Conservation (phyloP, 164 flowering plant species). For the Nelumbo lutea region DNA sequence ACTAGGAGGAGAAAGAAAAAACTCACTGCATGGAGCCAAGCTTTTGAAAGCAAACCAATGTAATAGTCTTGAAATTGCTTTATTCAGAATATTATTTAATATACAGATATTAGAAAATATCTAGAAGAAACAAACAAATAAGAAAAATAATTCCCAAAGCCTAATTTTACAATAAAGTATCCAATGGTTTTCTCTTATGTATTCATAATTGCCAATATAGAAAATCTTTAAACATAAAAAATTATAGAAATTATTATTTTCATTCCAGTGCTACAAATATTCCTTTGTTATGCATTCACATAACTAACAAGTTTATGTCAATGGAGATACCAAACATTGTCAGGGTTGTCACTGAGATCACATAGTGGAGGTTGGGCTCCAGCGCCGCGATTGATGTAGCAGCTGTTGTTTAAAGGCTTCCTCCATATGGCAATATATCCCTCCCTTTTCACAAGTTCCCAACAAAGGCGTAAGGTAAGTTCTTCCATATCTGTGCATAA, state of each 20-base stretch:
- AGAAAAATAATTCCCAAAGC: too few relatives aligned
- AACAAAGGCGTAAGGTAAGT: constrained; percentile 58
- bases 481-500: constrained; percentile 53
- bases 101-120: too few relatives aligned
- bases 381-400: constrained; percentile 49
- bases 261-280: neutral
- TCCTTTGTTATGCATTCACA: neutral
- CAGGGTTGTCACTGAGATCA: constrained; percentile 53
- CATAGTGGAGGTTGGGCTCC: constrained; percentile 55
- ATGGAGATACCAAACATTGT: constrained; percentile 56
- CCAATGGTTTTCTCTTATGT: too few relatives aligned
- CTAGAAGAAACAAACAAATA: too few relatives aligned
- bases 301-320: neutral
- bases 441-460: constrained; percentile 65
- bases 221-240: too few relatives aligned
- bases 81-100: neutral
- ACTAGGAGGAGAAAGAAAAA: too few relatives aligned
- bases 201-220: too few relatives aligned
- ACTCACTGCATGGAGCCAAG: neutral
- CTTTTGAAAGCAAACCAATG: neutral
- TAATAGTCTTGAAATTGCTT: neutral
- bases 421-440: constrained; percentile 70
- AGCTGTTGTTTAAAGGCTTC: constrained; percentile 63
- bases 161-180: too few relatives aligned
- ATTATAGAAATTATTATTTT: too few relatives aligned